Evolutionary conservation across 805 yeast genomes (phyloP).

Genomic region (Myxozyma mucilagina): DNA sequence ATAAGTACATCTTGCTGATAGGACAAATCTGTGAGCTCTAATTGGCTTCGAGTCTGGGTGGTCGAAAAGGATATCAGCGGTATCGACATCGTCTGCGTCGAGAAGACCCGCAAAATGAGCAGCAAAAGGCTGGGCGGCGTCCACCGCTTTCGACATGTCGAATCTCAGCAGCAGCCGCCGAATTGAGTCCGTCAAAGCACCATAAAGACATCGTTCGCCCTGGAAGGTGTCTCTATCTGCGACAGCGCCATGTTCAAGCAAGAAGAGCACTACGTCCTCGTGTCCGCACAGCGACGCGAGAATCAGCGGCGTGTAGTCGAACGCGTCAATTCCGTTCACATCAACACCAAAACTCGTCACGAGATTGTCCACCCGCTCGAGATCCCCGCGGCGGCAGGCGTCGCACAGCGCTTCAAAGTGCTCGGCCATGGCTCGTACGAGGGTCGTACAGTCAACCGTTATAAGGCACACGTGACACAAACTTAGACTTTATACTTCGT

Average conservation of each 20-base stretch:
- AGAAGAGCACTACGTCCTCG: constrained; percentile 52
- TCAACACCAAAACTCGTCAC: constrained; percentile 53
- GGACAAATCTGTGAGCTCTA: constrained; percentile 35
- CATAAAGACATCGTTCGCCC: constrained; percentile 76
- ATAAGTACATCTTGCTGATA: constrained; percentile 38
- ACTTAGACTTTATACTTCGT: too few species aligned
- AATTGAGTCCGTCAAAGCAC: constrained; percentile 70
- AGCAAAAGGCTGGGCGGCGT: constrained; percentile 69
- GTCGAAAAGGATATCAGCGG: constrained; percentile 34
- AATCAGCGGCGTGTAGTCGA: constrained; percentile 74
- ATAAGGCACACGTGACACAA: too few species aligned
- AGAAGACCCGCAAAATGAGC: constrained; percentile 59
- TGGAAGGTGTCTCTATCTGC: constrained; percentile 82
- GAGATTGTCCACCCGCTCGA: constrained; percentile 60
- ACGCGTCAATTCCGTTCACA: constrained; percentile 61
- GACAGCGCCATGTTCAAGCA: constrained; percentile 67
- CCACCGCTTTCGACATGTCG: constrained; percentile 69
- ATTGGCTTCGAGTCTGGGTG: constrained; percentile 7
- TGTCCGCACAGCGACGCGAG: constrained; percentile 40
- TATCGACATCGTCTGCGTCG: constrained; percentile 31
- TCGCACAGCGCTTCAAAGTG: constrained; percentile 49
- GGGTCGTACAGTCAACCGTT: constrained; percentile 11
- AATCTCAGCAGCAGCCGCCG: constrained; percentile 56
- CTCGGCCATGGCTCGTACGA: constrained; percentile 5
- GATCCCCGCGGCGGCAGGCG: constrained; percentile 71